Evolutionary conservation across 768 basidiomycete genomes (phyloP), one percentile per base, ranked within the genome.

Genomic region (Fomitopsis pulvina): DNA sequence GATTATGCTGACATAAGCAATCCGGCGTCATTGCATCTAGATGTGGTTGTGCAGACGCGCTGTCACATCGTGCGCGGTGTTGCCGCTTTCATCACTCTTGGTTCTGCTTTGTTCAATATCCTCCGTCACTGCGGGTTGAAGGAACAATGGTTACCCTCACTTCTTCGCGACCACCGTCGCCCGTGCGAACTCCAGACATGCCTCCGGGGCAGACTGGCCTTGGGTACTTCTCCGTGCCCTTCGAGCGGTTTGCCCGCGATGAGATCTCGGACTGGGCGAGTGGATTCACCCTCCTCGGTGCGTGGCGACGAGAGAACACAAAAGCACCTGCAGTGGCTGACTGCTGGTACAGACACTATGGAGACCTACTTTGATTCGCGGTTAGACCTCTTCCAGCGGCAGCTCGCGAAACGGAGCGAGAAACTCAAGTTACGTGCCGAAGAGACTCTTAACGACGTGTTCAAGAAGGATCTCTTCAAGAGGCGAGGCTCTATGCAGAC

Each of bases 361-460:
- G 93, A 96, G 68, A 96, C 93, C 0, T 96, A 87, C 63, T 95
- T 93, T 63, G 92, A 97, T 70, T 92, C 92, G 1, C 85, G 88
- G 63, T 71, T 89, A 54, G 88, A 89, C 63, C 74, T 91, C 14
- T 67, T 89, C 3, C 88, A 95, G 64, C 82, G 93, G 37, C 82
- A 81, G 50, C 76, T 95, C 25, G 86, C 89, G 66, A 93, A 87
- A 50, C 92, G 92, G 61, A 82, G 88, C 57, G 88, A 92, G 53
- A 75, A 80, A 41, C 74, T 96, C 48, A 92, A 89, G 72, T 69
- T 78, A 64, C 81, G 80, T 57, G 92, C 93, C 0, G 90, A 90
- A 57, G 83, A 85, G 57, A 81, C 84, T 3, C 60, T 80, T 20
- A 64, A 65, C 27, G 64, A 66, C 20, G 50, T 67, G 12, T 79